These are phyloP conservation scores for Hypoxylon sp. DNA, from an alignment of 2,329 filamentous ascomycete species.

Conservation along the genomic window DNA sequence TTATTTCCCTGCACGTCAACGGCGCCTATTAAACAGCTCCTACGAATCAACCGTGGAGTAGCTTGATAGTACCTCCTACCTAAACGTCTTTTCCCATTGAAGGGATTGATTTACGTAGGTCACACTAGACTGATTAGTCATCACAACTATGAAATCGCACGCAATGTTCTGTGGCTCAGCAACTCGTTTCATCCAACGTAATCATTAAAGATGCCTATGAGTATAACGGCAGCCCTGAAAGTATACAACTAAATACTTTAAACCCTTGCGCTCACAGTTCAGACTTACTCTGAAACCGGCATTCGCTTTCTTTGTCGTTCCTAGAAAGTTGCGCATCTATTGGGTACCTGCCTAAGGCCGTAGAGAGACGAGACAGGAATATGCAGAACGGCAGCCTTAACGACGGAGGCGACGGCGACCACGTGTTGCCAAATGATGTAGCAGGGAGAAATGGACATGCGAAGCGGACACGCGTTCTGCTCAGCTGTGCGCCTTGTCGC, in stretches of 20 bases:
- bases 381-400: conserved; percentile 20
- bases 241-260: neutral
- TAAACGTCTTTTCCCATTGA: neutral
- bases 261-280: neutral
- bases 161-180: conserved; percentile 5
- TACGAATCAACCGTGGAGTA: neutral
- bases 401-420: conserved; percentile 1
- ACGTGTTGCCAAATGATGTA: conserved; percentile 5
- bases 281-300: neutral
- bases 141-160: neutral
- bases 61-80: neutral
- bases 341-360: neutral
- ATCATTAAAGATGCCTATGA: conserved; percentile 13
- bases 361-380: neutral
- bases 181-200: conserved; percentile 5
- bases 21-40: no score
- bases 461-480: conserved; percentile 65
- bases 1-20: no score
- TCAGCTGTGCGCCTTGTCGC: conserved; percentile 68
- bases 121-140: conserved; percentile 13
- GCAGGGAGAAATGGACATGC: conserved; percentile 23
- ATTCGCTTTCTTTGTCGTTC: neutral
- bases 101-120: neutral
- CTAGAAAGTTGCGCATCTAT: neutral
- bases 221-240: neutral